Conservation (phyloP, 495 filamentous ascomycete species). For the Neurospora sp. region DNA sequence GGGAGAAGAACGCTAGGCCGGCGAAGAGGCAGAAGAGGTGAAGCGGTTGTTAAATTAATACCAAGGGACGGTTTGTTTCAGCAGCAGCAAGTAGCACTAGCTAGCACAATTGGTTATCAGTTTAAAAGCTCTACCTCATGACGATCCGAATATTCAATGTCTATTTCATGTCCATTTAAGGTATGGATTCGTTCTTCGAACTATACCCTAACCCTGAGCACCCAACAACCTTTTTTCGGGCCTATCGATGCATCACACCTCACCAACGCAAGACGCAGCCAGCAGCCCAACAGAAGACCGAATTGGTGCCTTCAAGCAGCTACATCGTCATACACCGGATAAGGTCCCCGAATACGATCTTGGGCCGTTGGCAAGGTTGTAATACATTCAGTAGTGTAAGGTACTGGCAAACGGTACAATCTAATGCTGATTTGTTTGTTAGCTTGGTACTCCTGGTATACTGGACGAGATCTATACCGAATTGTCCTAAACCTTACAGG, state of each 20-base stretch:
- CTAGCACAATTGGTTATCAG: not conserved
- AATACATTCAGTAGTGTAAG: not conserved
- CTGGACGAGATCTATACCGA: too few relatives aligned
- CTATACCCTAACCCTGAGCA: not conserved
- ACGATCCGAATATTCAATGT: not conserved
- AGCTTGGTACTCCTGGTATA: too few relatives aligned
- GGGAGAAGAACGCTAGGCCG: slow-evolving; percentile 87
- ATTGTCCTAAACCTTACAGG: too few relatives aligned
- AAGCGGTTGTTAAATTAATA: not conserved
- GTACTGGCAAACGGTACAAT: not conserved
- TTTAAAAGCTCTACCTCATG: not conserved
- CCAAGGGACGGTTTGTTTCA: not conserved
- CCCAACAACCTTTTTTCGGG: not conserved
- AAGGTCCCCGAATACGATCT: not conserved
- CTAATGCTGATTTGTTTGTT: too few relatives aligned
- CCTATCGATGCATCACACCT: not conserved
- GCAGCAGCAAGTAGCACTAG: not conserved
- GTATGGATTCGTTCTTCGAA: not conserved
- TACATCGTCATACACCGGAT: not conserved
- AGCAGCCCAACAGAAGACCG: not conserved
- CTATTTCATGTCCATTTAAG: not conserved
- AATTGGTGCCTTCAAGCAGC: not conserved
- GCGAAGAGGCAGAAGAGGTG: slow-evolving; percentile 47
- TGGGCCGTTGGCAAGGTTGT: not conserved
- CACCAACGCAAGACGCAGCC: not conserved